Base-by-base conservation (phyloP, 208 protist species). In the Leishmania major region DNA sequence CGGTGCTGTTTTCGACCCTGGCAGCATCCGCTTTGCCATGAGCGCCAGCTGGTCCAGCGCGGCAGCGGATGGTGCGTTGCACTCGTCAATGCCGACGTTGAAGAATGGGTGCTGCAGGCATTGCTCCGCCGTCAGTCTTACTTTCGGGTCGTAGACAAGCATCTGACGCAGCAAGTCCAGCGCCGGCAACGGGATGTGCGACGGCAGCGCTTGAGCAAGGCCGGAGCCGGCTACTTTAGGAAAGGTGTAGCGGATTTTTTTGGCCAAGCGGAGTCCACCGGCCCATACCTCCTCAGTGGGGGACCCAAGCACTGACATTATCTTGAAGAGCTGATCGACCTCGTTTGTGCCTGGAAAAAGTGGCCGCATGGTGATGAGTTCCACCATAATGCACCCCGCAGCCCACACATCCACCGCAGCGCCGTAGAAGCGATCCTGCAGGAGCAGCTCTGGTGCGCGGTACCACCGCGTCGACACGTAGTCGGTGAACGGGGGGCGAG, bases 381-480 rank as follows among this genome's bases (percentile, higher is more conserved):
- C 99, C 8, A 95, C 98, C 77, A 99, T 92, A 57, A 99, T 99
- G 90, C 98, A 99, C 28, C 98, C 99, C 31, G 89, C 84, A 5
- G 96, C 98, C 98, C 97, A 99, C 13, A 99, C 92, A 87, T 99
- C 98, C 49, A 99, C 98, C 19, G 97, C 87, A 15, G 95, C 89
- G 43, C 93, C 98, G 88, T 99, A 99, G 31, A 86, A 84, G 49
- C 91, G 86, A 72, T 96, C 91, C 85, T 99, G 99, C 73, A 96
- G 84, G 62, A 99, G 95, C 67, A 99, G 90, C 90, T 99, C 99
- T 5, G 99, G 99, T 4, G 99, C 94, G 57, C 99, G 94, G 84
- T 99, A 99, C 99, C 99, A 99, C 10, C 99, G 92, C 37, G 98
- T 99, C 53, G 97, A 98, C 2, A 99, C 98, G 84, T 99, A 99